These are phyloP conservation scores for Hymenoscyphus linearis DNA, from an alignment of 2,329 filamentous ascomycete species.

Conservation along the genomic window DNA sequence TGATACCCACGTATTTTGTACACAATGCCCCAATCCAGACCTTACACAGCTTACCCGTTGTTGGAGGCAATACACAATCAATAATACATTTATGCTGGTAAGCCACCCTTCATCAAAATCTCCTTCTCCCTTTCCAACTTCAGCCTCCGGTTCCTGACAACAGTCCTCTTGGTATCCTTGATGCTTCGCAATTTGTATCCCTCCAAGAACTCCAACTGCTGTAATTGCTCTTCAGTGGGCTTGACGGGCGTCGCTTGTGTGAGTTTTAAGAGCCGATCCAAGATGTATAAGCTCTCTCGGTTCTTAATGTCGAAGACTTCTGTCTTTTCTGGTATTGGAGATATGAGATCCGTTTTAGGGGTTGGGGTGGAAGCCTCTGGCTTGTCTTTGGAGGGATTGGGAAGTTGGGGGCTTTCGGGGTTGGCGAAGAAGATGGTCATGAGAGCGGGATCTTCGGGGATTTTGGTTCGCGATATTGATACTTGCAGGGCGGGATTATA, in stretches of 20 bases:
- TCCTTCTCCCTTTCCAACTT: constrained; percentile 61
- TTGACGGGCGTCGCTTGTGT: constrained; percentile 55
- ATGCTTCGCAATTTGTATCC: constrained; percentile 47
- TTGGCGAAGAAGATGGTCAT: constrained; percentile 61
- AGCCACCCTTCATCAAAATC: constrained; percentile 37
- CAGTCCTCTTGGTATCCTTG: constrained; percentile 49
- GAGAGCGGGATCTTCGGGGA: constrained; percentile 51
- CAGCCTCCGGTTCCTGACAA: constrained; percentile 49
- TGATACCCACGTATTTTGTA: constrained; percentile 8
- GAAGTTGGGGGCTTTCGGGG: constrained; percentile 3
- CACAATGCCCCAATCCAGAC: constrained; percentile 18
- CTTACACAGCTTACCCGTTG: neutral
- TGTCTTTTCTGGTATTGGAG: constrained; percentile 42
- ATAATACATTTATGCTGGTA: neutral
- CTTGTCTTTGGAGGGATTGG: constrained; percentile 1
- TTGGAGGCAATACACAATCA: neutral
- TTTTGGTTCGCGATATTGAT: constrained; percentile 65
- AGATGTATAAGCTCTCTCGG: constrained; percentile 55
- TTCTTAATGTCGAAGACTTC: constrained; percentile 57
- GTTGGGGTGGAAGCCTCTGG: constrained; percentile 31
- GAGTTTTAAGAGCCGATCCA: constrained; percentile 55
- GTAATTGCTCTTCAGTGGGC: constrained; percentile 54
- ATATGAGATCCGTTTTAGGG: neutral
- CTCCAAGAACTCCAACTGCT: constrained; percentile 52
- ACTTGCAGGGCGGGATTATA: constrained; percentile 85